phyloP scores from a whole-genome alignment of 768 basidiomycete genomes.

The Psilocybe azurescens region DNA sequence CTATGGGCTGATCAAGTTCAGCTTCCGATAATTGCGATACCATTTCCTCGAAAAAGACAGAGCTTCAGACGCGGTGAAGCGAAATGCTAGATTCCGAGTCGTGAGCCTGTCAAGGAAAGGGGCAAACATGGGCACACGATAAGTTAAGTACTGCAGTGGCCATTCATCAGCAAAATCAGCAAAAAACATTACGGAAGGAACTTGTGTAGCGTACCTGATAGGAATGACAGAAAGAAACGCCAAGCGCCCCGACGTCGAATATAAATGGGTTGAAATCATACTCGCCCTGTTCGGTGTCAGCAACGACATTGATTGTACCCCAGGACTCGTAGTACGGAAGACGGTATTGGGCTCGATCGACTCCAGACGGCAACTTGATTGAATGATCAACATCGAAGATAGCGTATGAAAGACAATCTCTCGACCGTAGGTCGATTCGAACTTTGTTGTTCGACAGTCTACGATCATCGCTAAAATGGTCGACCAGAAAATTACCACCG shows the following conservation, averaged over 20 bases:
- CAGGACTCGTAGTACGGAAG: conserved; percentile 7
- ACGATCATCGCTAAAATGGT: conserved; percentile 11
- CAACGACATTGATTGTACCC: background rate
- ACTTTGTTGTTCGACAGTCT: background rate
- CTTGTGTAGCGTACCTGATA: conserved; percentile 18
- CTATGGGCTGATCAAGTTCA: conserved; percentile 29
- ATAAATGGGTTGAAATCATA: conserved; percentile 30
- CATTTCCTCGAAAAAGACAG: conserved; percentile 28
- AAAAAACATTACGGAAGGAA: background rate
- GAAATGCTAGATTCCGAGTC: conserved; percentile 22
- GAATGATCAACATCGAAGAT: conserved; percentile 26
- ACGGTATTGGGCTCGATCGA: conserved; percentile 11
- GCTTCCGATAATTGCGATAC: conserved; percentile 6
- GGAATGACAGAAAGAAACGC: conserved; percentile 8
- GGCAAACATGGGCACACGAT: conserved; percentile 27
- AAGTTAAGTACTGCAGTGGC: background rate
- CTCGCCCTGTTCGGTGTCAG: conserved; percentile 25
- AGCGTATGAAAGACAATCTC: conserved; percentile 20
- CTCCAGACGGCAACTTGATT: conserved; percentile 15
- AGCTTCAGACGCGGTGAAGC: conserved; percentile 33
- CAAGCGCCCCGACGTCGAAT: conserved; percentile 28
- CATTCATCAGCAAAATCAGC: conserved; percentile 18
- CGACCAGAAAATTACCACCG: conserved; percentile 19
- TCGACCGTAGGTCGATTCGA: conserved; percentile 5
- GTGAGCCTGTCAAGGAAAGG: conserved; percentile 34